phyloP scores from a whole-genome alignment of 805 yeast species.

The Saccharomycopsis guyanensis region DNA sequence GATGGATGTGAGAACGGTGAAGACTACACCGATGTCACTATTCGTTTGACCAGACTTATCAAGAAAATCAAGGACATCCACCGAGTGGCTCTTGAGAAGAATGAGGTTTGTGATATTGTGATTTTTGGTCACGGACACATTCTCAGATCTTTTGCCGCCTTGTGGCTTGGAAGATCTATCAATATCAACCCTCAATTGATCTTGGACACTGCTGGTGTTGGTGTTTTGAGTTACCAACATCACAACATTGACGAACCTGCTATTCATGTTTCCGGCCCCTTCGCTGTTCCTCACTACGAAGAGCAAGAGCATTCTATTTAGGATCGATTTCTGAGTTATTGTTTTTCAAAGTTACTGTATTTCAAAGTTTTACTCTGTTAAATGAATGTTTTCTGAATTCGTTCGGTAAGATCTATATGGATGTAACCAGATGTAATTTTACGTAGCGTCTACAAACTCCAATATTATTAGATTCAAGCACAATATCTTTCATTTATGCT shows the following conservation, averaged over 20 bases:
- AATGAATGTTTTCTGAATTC: background rate
- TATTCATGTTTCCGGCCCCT: conserved; percentile 74
- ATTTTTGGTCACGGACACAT: conserved; percentile 94
- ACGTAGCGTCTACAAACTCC: too few relatives aligned
- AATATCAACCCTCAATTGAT: conserved; percentile 65
- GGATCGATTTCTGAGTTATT: background rate
- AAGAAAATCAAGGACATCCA: conserved; percentile 57
- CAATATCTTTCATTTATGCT: too few relatives aligned
- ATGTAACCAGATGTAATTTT: too few relatives aligned
- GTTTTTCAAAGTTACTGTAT: background rate
- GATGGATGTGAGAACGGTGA: conserved; percentile 96
- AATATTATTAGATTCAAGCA: too few relatives aligned
- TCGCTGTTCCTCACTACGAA: conserved; percentile 54
- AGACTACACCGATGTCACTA: conserved; percentile 52
- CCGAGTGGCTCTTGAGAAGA: conserved; percentile 39
- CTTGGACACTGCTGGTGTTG: conserved; percentile 93
- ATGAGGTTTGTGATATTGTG: conserved; percentile 60
- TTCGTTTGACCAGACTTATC: conserved; percentile 66
- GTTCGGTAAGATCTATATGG: too few relatives aligned
- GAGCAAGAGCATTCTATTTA: conserved; percentile 11
- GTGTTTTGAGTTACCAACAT: conserved; percentile 87
- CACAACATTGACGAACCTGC: conserved; percentile 83
- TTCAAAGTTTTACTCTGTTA: background rate
- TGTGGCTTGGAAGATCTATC: conserved; percentile 70
- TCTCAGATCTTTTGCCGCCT: conserved; percentile 77